These are phyloP conservation scores for Kodamaea sp. DNA, from an alignment of 1,139 yeast species.

Conservation along the genomic window DNA sequence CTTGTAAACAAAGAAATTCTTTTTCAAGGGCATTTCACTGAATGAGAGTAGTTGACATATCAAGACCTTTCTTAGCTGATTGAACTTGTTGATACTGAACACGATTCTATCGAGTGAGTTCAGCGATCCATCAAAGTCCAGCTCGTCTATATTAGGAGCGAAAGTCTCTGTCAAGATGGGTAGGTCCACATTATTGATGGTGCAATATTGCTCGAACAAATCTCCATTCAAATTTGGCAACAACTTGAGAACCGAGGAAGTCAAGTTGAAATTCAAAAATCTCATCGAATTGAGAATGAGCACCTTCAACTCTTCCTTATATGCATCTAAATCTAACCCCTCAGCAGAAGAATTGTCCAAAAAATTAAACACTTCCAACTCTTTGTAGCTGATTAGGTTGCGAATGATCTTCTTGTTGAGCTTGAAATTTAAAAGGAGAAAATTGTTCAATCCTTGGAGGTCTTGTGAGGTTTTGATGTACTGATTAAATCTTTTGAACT, in stretches of 20 bases:
- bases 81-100: constrained; percentile 30
- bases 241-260: constrained; percentile 29
- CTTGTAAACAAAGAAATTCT: constrained; percentile 33
- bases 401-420: constrained; percentile 41
- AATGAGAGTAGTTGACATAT: constrained; percentile 44
- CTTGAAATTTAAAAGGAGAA: constrained; percentile 37
- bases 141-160: constrained; percentile 11
- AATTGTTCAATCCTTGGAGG: constrained; percentile 27
- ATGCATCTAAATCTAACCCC: neutral
- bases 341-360: constrained; percentile 10
- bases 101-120: constrained; percentile 11
- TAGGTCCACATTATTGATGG: constrained; percentile 34
- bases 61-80: constrained; percentile 39
- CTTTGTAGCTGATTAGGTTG: constrained; percentile 34
- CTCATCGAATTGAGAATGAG: constrained; percentile 19
- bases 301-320: constrained; percentile 10
- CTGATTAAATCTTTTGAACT: constrained; percentile 26
- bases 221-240: constrained; percentile 42
- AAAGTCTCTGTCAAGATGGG: constrained; percentile 16
- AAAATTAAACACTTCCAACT: constrained; percentile 27
- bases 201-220: constrained; percentile 42
- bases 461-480: constrained; percentile 28
- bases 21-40: constrained; percentile 27
- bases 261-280: constrained; percentile 32
- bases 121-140: constrained; percentile 1